Evolutionary conservation across 768 basidiomycete species (phyloP).

Genomic region (Tephrocybe sp.): DNA sequence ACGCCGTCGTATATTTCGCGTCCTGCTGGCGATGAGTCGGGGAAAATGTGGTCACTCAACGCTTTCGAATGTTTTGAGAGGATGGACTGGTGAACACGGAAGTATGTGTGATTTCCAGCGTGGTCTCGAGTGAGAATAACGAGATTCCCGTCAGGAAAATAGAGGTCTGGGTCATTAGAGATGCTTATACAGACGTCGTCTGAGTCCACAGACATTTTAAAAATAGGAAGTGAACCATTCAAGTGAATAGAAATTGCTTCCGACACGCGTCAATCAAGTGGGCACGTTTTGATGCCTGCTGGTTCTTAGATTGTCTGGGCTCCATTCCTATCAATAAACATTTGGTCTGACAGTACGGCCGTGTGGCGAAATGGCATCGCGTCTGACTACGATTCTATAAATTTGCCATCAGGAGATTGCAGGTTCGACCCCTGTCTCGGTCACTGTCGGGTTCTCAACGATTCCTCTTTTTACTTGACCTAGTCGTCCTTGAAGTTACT

Average conservation of each 20-base stretch:
- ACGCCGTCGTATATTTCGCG: slow-evolving; percentile 24
- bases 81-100: slow-evolving; percentile 26
- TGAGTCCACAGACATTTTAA: slow-evolving; percentile 22
- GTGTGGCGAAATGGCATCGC: slow-evolving; percentile 87
- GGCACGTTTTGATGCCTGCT: background rate
- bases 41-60: slow-evolving; percentile 24
- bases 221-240: slow-evolving; percentile 1
- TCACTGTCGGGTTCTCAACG: too few relatives aligned
- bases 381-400: slow-evolving; percentile 74
- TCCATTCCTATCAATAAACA: too few relatives aligned
- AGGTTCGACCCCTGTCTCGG: slow-evolving; percentile 69
- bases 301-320: too few relatives aligned
- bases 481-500: too few relatives aligned
- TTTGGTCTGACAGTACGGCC: too few relatives aligned
- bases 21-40: slow-evolving; percentile 13
- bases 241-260: background rate
- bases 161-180: slow-evolving; percentile 25
- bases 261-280: slow-evolving; percentile 8
- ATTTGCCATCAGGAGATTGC: slow-evolving; percentile 66
- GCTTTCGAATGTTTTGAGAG: slow-evolving; percentile 27
- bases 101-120: slow-evolving; percentile 24
- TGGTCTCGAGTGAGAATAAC: slow-evolving; percentile 25
- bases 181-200: slow-evolving; percentile 25
- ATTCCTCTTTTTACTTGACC: too few relatives aligned
- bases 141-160: slow-evolving; percentile 25